Conservation (phyloP, 768 basidiomycete genomes). For the Boletus sensibilis region DNA sequence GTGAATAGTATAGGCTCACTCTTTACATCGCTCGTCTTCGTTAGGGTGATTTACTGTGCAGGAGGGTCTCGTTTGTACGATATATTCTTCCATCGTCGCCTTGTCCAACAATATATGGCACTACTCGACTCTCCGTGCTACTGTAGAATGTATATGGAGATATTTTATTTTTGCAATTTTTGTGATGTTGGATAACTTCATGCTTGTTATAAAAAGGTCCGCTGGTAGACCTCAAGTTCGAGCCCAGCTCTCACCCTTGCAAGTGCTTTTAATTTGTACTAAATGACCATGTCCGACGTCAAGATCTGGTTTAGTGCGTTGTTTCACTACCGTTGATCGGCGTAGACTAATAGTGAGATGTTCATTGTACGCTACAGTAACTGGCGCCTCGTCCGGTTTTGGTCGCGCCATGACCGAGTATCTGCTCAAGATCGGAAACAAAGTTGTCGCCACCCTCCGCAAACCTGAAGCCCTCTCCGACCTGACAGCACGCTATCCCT, state of each 20-base stretch:
- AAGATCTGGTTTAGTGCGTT: conserved; percentile 22
- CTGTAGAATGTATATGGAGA: too few relatives aligned
- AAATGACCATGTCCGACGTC: conserved; percentile 11
- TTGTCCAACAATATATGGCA: too few relatives aligned
- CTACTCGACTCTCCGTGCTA: too few relatives aligned
- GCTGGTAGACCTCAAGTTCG: background rate
- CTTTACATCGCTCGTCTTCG: too few relatives aligned
- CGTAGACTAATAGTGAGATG: too few relatives aligned
- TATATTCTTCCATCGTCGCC: too few relatives aligned
- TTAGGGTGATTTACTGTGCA: too few relatives aligned
- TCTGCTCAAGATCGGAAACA: conserved; percentile 37
- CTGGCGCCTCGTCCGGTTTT: conserved; percentile 41
- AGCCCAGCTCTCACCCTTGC: too few relatives aligned
- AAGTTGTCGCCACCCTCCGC: conserved; percentile 44
- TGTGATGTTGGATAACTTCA: too few relatives aligned
- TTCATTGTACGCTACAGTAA: conserved; percentile 16
- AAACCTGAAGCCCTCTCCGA: conserved; percentile 34
- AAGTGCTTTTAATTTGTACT: background rate
- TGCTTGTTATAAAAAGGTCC: background rate
- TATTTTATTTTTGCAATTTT: too few relatives aligned
- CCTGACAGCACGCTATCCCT: conserved; percentile 23
- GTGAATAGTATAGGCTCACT: too few relatives aligned
- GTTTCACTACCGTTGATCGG: background rate
- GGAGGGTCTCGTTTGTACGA: too few relatives aligned
- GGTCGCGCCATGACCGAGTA: conserved; percentile 35